Percentiles rank a stretch among this genome's conserved stretches.
Evolutionary conservation across 169 alveolate genomes (phyloP).

Genomic region (Perkinsus marinus): DNA sequence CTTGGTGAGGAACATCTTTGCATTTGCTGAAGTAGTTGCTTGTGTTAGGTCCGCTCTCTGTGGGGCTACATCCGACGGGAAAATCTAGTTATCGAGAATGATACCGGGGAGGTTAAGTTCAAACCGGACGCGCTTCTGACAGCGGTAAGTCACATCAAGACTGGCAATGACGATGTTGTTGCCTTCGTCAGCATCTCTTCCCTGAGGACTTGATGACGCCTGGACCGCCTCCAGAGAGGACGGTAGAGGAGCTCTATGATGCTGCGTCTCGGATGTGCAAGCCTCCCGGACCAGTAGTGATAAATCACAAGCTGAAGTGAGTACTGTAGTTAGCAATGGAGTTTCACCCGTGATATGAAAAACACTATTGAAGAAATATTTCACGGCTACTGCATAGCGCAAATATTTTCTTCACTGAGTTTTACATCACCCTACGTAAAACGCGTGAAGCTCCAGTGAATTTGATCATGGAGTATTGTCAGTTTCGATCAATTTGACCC

Average conservation of each 20-base stretch:
- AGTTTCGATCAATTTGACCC: background rate
- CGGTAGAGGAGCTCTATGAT: background rate
- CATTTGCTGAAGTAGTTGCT: background rate
- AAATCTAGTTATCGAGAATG: background rate
- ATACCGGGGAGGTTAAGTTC: background rate
- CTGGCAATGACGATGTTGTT: background rate
- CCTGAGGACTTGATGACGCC: background rate
- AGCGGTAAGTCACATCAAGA: background rate
- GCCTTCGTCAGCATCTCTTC: background rate
- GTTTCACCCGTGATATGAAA: no score
- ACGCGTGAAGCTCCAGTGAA: no score
- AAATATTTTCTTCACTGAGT: no score
- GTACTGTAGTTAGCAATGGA: no score
- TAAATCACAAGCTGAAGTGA: background rate
- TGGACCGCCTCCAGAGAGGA: background rate
- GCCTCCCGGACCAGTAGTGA: background rate
- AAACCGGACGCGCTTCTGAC: background rate
- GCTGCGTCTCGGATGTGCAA: background rate
- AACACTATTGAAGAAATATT: no score
- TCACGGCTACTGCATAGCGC: no score
- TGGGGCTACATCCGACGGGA: background rate
- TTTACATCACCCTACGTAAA: no score
- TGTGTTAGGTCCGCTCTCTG: background rate
- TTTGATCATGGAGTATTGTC: background rate
- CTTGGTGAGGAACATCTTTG: background rate